A percentile compares a stretch with the other conserved stretches of the same genome.
Conservation (phyloP, 1,284 basidiomycete species). For the Malassezia brasiliensis region DNA sequence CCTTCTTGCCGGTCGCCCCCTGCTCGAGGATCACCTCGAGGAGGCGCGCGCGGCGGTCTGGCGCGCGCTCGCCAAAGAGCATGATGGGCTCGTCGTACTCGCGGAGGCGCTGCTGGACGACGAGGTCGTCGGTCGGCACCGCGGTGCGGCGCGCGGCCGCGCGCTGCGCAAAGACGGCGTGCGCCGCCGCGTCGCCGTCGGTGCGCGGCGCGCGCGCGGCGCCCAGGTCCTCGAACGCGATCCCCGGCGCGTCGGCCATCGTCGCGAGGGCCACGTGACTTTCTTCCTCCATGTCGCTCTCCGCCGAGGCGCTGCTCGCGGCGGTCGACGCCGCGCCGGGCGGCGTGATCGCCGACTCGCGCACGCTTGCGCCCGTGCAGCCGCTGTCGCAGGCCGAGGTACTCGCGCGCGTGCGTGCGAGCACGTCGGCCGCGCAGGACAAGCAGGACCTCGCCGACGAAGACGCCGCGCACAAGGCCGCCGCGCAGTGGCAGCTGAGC, state of each 20-base stretch:
- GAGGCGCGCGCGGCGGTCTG: constrained; percentile 73
- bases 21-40: constrained; percentile 80
- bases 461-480: constrained; percentile 33
- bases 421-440: constrained; percentile 22
- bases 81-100: constrained; percentile 94
- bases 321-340: constrained; percentile 24
- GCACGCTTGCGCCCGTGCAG: constrained; percentile 23
- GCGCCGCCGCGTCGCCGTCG: constrained; percentile 25
- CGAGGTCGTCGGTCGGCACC: constrained; percentile 89
- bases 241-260: constrained; percentile 6
- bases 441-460: constrained; percentile 26
- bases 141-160: constrained; percentile 86
- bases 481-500: constrained; percentile 41
- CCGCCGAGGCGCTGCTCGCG: constrained; percentile 33
- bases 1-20: constrained; percentile 59
- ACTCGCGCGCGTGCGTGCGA: constrained; percentile 16
- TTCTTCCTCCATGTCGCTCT: constrained; percentile 15
- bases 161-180: constrained; percentile 41
- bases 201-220: background rate
- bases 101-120: constrained; percentile 75
- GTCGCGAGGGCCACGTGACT: background rate
- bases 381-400: constrained; percentile 5
- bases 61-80: constrained; percentile 77
- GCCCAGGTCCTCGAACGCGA: constrained; percentile 16
- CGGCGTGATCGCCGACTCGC: constrained; percentile 33